Conservation (phyloP, 2,329 filamentous ascomycete genomes). For the Colletotrichum aenigma region DNA sequence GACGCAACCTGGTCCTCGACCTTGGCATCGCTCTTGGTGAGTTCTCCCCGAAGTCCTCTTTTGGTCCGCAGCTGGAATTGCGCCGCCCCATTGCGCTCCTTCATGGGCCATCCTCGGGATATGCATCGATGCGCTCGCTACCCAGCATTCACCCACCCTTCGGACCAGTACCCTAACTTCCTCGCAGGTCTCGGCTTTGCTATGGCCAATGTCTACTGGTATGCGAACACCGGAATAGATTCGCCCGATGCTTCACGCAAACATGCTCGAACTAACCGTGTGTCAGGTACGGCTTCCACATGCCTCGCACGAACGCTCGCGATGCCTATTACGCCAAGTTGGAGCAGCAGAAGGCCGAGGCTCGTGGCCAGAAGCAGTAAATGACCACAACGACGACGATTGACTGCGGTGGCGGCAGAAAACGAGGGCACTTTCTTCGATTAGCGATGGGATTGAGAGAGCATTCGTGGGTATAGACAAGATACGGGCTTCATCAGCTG, state of each 20-base stretch:
- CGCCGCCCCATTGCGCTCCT: not conserved
- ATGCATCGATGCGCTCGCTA: not conserved
- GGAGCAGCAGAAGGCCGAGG: conserved; percentile 57
- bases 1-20: conserved; percentile 62
- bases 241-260: not conserved
- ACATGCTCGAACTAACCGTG: not conserved
- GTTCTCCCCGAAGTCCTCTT: conserved; percentile 26
- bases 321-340: conserved; percentile 64
- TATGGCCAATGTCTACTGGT: conserved; percentile 64
- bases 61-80: not conserved
- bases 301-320: conserved; percentile 62
- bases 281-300: conserved; percentile 66
- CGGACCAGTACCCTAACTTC: conserved; percentile 33
- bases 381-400: not conserved
- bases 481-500: conserved; percentile 12
- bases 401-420: not conserved
- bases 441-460: conserved; percentile 1
- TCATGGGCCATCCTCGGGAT: not conserved
- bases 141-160: not conserved
- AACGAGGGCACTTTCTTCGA: not conserved
- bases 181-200: conserved; percentile 54
- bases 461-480: conserved; percentile 12
- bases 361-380: conserved; percentile 30
- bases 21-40: conserved; percentile 60
- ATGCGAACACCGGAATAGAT: conserved; percentile 31